Base-by-base conservation (phyloP, 805 yeast species). In the Isabelozyma gotoi region DNA sequence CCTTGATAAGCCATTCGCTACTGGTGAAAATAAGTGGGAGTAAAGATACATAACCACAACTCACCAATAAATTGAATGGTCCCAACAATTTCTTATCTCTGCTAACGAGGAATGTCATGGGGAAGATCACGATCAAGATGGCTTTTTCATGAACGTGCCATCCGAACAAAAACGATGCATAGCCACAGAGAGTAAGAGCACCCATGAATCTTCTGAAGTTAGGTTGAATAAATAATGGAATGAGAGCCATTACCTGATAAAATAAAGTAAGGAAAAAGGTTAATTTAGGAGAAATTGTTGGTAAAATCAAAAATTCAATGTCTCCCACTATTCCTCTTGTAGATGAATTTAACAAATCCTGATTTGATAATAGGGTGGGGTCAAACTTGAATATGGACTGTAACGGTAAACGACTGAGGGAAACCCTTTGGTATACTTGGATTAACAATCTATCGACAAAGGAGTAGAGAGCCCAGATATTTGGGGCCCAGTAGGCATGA, bases 81-180 rank as follows among this genome's bases (percentile, higher is more conserved):
- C 81, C 77, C 35, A 91, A 64, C 27, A 91, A 67, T 42, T 95
- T 75, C 46, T 84, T 76, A 57, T 89, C 96, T 32, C 78, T 73
- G 11, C 82, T 73, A 3, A 84, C 85, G 19, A 91, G 64, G 59
- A 94, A 84, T 5, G 94, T 77, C 62, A 88, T 82, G 1, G 99
- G 99, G 51, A 94, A 78, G 7, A 94, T 85, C 2, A 92, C 84
- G 16, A 91, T 63, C 74, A 94, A 76, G n/a, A 94, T 81, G 0
- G 98, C 98, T 74, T 94, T 94, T 65, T 94, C 99, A 67, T 94
- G 99, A 18, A 94, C 99, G 59, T 94, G 98, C 97, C 98, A 94
- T 4, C 99, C 99, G 65, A 94, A 94, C 39, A 94, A 67, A 58
- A 88, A 94, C 2, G 96, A 86, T 0, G 96, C 83, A 66, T 81